Base-by-base conservation (phyloP, 163 green algal genomes). In the Scenedesmus sp. region DNA sequence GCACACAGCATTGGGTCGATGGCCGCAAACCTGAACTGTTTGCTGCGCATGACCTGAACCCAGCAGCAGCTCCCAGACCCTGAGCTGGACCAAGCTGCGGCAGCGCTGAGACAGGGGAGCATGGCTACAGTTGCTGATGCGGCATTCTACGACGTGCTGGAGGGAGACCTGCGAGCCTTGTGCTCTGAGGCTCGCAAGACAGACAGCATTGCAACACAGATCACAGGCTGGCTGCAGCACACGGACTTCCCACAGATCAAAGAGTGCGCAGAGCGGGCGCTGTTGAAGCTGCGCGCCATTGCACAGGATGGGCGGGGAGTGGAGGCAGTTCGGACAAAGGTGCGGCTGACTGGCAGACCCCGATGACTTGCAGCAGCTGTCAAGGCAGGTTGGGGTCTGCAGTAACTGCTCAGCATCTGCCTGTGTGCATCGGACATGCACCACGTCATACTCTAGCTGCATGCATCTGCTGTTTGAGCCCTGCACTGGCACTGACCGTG, bases 211-310 rank as follows among this genome's bases (percentile, higher is more conserved):
- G 93, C 93, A 7, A 94, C 94, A 40, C 95, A 96, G 53, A 93
- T 97, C 37, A 94, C 93, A 33, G 94, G 94, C 3, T 96, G 93
- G 94, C 83, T 97, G 53, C 92, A 92, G 40, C 93, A 94, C 22
- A 92, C 92, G 7, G 94, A 97, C 56, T 92, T 97, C 37, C 93
- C 95, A 30, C 91, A 94, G 30, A 94, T 98, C 44, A 97, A 96
- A 85, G 96, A 97, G 80, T 89, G 92, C 12, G 94, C 96, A 20
- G 96, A 98, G 87, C 68, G 95, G 12, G 94, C 93, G 6, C 78
- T 97, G 40, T 83, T 97, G 16, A 93, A 93, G 70, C 85, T 98
- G 42, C 89, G 95, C 1, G 84, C 90, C 22, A 83, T 94, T 42
- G 83, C 83, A 15, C 82, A 94, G 15, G 61, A 88, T 22, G 83